These are phyloP conservation scores for Haplosporangium sp. DNA, from an alignment of 371 early-diverging fungal species.

Conservation along the genomic window DNA sequence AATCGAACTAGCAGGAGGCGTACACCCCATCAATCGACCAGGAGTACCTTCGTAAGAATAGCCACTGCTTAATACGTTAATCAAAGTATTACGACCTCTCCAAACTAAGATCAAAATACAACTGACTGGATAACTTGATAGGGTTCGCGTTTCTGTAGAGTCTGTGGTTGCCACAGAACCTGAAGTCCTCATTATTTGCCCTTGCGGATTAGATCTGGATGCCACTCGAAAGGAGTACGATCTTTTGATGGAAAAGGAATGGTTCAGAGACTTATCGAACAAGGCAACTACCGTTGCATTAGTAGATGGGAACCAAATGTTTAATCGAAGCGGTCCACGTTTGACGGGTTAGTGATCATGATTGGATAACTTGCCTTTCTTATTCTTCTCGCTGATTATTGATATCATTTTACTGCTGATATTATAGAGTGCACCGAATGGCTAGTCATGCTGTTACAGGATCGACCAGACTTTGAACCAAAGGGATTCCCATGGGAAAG, in stretches of 20 bases:
- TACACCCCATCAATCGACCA: conserved; percentile 61
- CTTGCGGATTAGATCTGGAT: conserved; percentile 59
- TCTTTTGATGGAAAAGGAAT: conserved; percentile 44
- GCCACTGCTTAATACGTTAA: not conserved
- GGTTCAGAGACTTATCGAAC: conserved; percentile 49
- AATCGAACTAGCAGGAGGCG: conserved; percentile 67
- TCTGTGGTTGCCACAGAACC: conserved; percentile 41
- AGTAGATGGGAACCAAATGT: conserved; percentile 68
- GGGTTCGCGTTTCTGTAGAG: conserved; percentile 53
- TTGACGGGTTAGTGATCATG: conserved; percentile 16
- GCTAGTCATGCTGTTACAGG: conserved; percentile 85
- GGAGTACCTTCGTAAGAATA: conserved; percentile 42
- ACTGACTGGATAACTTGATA: conserved; percentile 6
- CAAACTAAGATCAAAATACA: not conserved
- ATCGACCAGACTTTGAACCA: conserved; percentile 55
- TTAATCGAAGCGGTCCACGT: conserved; percentile 72
- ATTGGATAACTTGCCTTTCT: not conserved
- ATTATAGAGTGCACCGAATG: conserved; percentile 64
- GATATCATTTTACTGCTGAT: not conserved
- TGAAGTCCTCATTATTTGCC: conserved; percentile 59
- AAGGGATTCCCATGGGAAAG: conserved; percentile 53
- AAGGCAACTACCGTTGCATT: conserved; percentile 50
- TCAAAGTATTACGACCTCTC: not conserved
- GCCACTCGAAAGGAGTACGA: conserved; percentile 57
- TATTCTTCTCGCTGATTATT: not conserved